phyloP scores from a whole-genome alignment of 306 rosid genomes.

The Leucaena leucocephala region DNA sequence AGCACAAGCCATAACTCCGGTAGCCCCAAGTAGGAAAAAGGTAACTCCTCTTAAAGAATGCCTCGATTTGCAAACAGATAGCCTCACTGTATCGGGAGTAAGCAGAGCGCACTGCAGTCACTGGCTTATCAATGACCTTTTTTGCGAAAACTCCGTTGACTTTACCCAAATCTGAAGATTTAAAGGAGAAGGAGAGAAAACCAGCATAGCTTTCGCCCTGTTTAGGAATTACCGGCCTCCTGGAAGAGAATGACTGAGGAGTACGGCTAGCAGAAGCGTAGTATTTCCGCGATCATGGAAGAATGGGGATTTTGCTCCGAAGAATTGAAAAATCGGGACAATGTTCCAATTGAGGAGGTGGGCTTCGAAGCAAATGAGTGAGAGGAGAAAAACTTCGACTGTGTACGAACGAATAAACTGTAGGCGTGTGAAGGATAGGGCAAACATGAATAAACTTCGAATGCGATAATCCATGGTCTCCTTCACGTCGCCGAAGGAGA shows the following conservation, averaged over 20 bases:
- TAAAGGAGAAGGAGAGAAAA: conserved; percentile 57
- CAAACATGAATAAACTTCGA: too few relatives aligned
- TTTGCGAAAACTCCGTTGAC: conserved; percentile 47
- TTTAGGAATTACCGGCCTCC: neutral
- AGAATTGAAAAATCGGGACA: conserved; percentile 6
- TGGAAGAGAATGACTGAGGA: conserved; percentile 19
- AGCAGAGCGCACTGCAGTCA: conserved; percentile 52
- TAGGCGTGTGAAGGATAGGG: conserved; percentile 11
- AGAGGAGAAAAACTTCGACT: conserved; percentile 14
- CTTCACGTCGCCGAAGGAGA: conserved; percentile 54
- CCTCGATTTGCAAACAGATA: conserved; percentile 80
- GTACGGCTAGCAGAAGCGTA: neutral
- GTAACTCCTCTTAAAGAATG: conserved; percentile 70
- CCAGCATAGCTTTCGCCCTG: conserved; percentile 17
- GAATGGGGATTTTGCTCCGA: conserved; percentile 14
- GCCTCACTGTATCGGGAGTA: conserved; percentile 79
- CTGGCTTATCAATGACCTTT: conserved; percentile 60
- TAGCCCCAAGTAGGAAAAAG: conserved; percentile 66
- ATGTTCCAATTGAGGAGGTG: conserved; percentile 37
- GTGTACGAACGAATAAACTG: conserved; percentile 9
- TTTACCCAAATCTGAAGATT: conserved; percentile 40
- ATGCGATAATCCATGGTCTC: too few relatives aligned
- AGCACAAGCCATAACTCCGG: conserved; percentile 65
- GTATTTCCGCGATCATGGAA: neutral
- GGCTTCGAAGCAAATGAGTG: conserved; percentile 30